A percentile compares a stretch with the other conserved stretches of the same genome.
Conservation (phyloP, 2,329 filamentous ascomycete genomes). For the Ophiostoma triangulosporum region DNA sequence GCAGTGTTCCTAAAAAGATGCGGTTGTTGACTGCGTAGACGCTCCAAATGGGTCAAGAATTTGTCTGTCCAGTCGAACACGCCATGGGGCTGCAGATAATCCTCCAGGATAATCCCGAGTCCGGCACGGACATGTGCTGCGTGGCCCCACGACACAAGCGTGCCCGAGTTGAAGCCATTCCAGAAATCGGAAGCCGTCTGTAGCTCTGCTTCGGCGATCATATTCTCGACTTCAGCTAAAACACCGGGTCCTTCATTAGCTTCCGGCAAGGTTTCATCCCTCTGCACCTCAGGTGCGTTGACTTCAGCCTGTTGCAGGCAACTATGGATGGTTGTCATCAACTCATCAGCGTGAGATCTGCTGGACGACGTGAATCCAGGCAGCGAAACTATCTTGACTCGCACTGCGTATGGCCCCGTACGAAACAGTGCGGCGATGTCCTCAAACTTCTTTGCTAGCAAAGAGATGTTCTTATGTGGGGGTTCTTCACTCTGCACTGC, state of each 20-base stretch:
- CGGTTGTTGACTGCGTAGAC: neutral
- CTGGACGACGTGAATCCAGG: neutral
- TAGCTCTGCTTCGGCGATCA: neutral
- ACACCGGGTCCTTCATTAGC: too few species aligned
- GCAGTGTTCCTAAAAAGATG: neutral
- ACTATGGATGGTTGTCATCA: neutral
- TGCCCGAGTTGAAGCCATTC: neutral
- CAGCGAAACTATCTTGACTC: neutral
- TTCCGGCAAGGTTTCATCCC: neutral
- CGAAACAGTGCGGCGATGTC: neutral
- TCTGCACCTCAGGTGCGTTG: neutral
- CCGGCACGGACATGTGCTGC: neutral
- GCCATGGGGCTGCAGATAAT: neutral
- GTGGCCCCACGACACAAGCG: neutral
- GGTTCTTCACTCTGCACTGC: too few species aligned
- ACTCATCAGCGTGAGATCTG: neutral
- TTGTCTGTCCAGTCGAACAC: neutral
- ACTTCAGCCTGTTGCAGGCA: neutral
- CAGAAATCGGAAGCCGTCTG: neutral
- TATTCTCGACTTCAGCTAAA: neutral
- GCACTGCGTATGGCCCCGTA: neutral
- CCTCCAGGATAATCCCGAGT: neutral
- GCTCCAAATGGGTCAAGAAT: neutral
- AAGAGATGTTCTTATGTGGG: too few species aligned
- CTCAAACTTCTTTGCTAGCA: neutral